Base-by-base conservation (phyloP, 2,329 filamentous ascomycete genomes). In the Microthyrium microscopicum region DNA sequence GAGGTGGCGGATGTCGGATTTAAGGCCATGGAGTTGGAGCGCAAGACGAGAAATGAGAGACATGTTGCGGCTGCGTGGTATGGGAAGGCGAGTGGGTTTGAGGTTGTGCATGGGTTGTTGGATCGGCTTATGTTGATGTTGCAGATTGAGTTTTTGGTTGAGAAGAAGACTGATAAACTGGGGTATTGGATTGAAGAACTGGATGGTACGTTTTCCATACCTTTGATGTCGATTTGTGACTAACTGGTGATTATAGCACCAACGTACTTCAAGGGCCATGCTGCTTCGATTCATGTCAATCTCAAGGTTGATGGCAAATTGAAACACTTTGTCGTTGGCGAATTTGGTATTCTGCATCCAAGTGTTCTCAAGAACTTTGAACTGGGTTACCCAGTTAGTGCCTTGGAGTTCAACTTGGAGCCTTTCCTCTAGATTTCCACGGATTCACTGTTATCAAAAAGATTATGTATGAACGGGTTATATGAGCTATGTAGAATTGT, bases 21-120 rank as follows among this genome's bases (percentile, higher is more conserved):
- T 66, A 93, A 95, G 60, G 87, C 93, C 47, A 58, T 76, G 40
- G 64, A 63, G 11, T 57, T 74, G 29, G 89, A 98, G 66, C 73
- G 89, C 42, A 83, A 84, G 62, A 79, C 75, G 45, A 73, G 83
- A 44, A 98, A 98, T 54, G 82, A 94, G 64, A 68, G 87, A 36
- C 87, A 92, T 60, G 95, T 93, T 54, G 83, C 82, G n/a, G 89
- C 85, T 7, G 85, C 84, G 2, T 93, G 79, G 70, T 94, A 87
- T 57, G 85, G 85, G 50, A 93, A 89, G 66, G 82, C 75, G 3
- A 84, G 77, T 45, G 89, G 91, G 26, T 98, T 98, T 55, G 89
- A 98, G 59, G 65, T 91, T 42, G 83, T 98, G 3, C 91, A 98
- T 58, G 89, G 89, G 37, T 67, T 98, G 43, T 63, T 98, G 27